Base-by-base conservation (phyloP, 257 asterid genomes). In the Petunia axillaris region DNA sequence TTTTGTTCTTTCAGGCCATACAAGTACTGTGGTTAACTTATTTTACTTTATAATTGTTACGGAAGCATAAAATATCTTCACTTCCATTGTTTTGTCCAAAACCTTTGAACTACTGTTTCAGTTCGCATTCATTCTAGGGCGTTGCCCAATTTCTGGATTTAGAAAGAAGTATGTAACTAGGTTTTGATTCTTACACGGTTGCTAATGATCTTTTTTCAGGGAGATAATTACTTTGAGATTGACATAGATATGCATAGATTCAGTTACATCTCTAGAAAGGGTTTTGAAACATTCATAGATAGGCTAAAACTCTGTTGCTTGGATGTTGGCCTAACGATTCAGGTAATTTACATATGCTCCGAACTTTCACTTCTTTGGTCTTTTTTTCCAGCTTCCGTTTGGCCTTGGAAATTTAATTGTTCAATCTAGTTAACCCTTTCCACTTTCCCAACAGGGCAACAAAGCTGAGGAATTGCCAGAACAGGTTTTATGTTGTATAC, bases 191-290 rank as follows among this genome's bases (percentile, higher is more conserved):
- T 75, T 9, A 52, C 8, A 44, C 1, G 35, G 39, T 3, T 63
- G 40, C 35, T 64, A 48, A 6, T 62, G 36, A 39, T 50, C 63
- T 78, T 48, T 81, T 82, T 79, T 84, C 92, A 95, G 98, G 97
- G 94, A 16, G 94, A 88, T 35, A 94, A 91, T 88, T 96, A 94
- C 85, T 88, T 96, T 44, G 99, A 96, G 84, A 94, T 96, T 43
- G 98, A 94, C 80, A 79, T 96, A 91, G 99, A 96, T 60, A 96
- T 96, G 98, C 99, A 96, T 82, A 88, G 98, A 80, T 94, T 92
- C 87, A 89, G 97, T 89, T 92, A 92, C 88, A 94, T 94, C 65
- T 92, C 99, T 14, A 87, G 94, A 75, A 96, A 92, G 84, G 98
- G 98, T 4, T 91, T 92, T 50, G 91, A 87, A 82, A 86, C 95